Conservation (phyloP, 345 rosid genomes). For the Euphorbia lathyris region DNA sequence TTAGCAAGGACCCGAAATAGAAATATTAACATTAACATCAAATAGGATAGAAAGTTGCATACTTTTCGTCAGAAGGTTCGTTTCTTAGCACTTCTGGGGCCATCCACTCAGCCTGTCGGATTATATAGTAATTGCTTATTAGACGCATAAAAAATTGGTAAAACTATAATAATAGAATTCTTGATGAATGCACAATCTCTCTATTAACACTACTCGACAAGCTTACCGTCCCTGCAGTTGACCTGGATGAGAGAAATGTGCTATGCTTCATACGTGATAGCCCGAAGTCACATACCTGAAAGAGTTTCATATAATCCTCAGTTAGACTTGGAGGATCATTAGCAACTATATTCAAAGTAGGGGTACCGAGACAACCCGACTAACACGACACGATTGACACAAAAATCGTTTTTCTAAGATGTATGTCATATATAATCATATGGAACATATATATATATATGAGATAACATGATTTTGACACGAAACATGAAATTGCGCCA, state of each 20-base stretch:
- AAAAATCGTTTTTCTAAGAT: too few relatives aligned
- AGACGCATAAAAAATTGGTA: background rate
- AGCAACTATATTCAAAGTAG: background rate
- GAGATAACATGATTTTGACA: too few relatives aligned
- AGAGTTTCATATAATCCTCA: slow-evolving; percentile 13
- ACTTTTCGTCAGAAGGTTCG: slow-evolving; percentile 97
- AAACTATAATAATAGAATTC: background rate
- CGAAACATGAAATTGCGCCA: too few relatives aligned
- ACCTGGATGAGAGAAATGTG: slow-evolving; percentile 89
- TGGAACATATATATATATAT: too few relatives aligned
- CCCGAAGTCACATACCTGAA: slow-evolving; percentile 90
- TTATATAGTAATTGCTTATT: slow-evolving; percentile 6
- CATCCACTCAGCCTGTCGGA: slow-evolving; percentile 95
- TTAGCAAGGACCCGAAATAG: background rate
- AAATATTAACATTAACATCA: background rate
- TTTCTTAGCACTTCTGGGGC: slow-evolving; percentile 97
- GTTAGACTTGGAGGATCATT: slow-evolving; percentile 1
- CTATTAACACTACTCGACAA: background rate
- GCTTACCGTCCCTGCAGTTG: slow-evolving; percentile 95
- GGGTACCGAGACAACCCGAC: too few relatives aligned
- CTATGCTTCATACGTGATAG: slow-evolving; percentile 88
- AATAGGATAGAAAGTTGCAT: slow-evolving; percentile 18
- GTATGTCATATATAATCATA: too few relatives aligned
- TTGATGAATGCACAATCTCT: background rate
- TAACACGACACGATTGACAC: too few relatives aligned